Conservation (phyloP, 177 flowering plant genomes). For the Vitis hybrid region DNA sequence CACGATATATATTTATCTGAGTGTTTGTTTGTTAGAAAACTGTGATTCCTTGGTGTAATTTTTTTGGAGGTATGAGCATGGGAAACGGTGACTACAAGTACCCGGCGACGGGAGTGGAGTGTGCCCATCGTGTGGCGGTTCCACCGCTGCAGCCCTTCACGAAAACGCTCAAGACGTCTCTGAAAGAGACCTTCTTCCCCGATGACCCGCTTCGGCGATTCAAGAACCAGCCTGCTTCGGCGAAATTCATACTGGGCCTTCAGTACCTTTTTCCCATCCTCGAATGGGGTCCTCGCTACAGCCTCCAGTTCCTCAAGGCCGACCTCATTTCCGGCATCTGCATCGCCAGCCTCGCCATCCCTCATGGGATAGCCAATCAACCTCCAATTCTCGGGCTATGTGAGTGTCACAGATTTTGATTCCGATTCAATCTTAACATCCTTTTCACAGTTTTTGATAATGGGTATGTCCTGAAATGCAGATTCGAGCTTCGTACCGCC, state of each 20-base stretch:
- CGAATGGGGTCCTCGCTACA: slow-evolving; percentile 85
- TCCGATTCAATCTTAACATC: neutral
- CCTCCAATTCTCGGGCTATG: too few relatives aligned
- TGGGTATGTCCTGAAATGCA: slow-evolving; percentile 15
- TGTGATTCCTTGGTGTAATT: too few relatives aligned
- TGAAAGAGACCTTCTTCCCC: slow-evolving; percentile 84
- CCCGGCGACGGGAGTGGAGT: slow-evolving; percentile 6
- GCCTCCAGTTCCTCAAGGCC: slow-evolving; percentile 49
- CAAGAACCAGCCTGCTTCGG: slow-evolving; percentile 50
- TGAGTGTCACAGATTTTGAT: too few relatives aligned
- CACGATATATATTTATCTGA: neutral
- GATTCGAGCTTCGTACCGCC: slow-evolving; percentile 97
- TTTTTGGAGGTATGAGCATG: too few relatives aligned
- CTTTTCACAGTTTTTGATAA: neutral
- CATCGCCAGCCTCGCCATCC: too few relatives aligned
- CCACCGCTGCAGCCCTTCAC: slow-evolving; percentile 68
- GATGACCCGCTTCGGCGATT: slow-evolving; percentile 85
- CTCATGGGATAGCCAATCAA: too few relatives aligned
- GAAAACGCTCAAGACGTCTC: slow-evolving; percentile 38
- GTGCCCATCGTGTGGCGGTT: slow-evolving; percentile 43
- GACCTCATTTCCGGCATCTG: slow-evolving; percentile 22
- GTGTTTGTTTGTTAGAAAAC: too few relatives aligned
- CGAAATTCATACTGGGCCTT: slow-evolving; percentile 42
- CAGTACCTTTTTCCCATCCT: slow-evolving; percentile 75
- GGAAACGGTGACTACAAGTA: too few relatives aligned